These are phyloP conservation scores for Vanderwaltozyma polyspora DNA, from an alignment of 805 yeast genomes.

Conservation along the genomic window DNA sequence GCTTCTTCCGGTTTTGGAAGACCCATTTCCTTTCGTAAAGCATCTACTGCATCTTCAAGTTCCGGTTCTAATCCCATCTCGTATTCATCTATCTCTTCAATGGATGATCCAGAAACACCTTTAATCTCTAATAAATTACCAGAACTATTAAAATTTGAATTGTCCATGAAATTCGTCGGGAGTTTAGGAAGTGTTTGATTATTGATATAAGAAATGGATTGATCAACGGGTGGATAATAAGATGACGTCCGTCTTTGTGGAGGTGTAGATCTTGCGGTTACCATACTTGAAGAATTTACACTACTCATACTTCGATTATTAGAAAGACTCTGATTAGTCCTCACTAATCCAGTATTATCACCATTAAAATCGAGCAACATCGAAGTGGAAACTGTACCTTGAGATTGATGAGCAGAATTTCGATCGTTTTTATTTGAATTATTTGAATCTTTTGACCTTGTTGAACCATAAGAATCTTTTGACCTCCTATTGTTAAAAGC, in stretches of 20 bases:
- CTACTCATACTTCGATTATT: background rate
- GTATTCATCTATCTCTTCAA: too few relatives aligned
- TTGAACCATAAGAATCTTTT: background rate
- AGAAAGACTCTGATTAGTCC: background rate
- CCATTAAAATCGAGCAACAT: slow-evolving; percentile 2
- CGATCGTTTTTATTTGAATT: background rate
- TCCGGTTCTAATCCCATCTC: slow-evolving; percentile 13
- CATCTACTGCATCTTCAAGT: slow-evolving; percentile 19
- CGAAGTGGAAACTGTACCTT: slow-evolving; percentile 3
- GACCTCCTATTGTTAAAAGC: background rate
- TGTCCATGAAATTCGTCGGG: too few relatives aligned
- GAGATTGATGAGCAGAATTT: too few relatives aligned
- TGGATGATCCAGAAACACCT: too few relatives aligned
- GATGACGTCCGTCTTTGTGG: slow-evolving; percentile 3
- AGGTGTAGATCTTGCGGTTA: background rate
- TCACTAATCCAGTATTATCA: background rate
- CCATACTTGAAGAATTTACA: background rate
- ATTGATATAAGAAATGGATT: too few relatives aligned
- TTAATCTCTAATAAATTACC: too few relatives aligned
- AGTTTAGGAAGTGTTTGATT: too few relatives aligned
- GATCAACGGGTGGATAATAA: slow-evolving; percentile 1
- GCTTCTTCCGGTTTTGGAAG: too few relatives aligned
- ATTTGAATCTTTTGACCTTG: background rate
- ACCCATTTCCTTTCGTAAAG: slow-evolving; percentile 13
- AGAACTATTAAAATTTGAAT: background rate